Percentiles rank a stretch among this genome's conserved stretches.
Evolutionary conservation across 2,329 filamentous ascomycete genomes (phyloP).

Genomic region (Neofusicoccum parvum): DNA sequence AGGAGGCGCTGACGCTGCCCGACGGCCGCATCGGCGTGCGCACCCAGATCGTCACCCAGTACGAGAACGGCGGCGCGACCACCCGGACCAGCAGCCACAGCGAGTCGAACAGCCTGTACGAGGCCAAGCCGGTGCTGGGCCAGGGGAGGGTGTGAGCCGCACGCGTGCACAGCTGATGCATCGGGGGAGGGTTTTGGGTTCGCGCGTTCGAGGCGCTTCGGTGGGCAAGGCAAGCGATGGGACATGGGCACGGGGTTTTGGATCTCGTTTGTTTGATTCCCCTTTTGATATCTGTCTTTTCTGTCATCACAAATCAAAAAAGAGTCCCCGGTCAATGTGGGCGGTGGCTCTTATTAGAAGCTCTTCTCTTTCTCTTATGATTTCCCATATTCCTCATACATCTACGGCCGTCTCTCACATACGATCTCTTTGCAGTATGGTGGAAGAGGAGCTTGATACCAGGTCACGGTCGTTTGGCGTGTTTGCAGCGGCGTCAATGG

Average conservation of each 20-base stretch:
- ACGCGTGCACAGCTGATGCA: not conserved
- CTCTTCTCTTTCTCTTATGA: not conserved
- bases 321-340: not conserved
- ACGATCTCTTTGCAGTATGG: not conserved
- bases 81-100: constrained; percentile 14
- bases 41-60: constrained; percentile 21
- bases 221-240: not conserved
- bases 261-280: not conserved
- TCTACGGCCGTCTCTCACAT: not conserved
- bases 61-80: not conserved
- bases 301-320: not conserved
- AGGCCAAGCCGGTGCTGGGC: not conserved
- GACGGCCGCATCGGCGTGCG: constrained; percentile 20
- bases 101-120: constrained; percentile 12
- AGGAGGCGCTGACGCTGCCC: constrained; percentile 20
- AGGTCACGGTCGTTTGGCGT: not conserved
- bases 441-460: not conserved
- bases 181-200: not conserved
- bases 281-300: not conserved
- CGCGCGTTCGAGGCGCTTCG: not conserved
- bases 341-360: too few relatives aligned
- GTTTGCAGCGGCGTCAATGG: too few relatives aligned
- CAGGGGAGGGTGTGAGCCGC: not conserved
- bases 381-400: not conserved
- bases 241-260: not conserved